Evolutionary conservation across 2,329 filamentous ascomycete genomes (phyloP).

Genomic region (Trichoderma sp.): DNA sequence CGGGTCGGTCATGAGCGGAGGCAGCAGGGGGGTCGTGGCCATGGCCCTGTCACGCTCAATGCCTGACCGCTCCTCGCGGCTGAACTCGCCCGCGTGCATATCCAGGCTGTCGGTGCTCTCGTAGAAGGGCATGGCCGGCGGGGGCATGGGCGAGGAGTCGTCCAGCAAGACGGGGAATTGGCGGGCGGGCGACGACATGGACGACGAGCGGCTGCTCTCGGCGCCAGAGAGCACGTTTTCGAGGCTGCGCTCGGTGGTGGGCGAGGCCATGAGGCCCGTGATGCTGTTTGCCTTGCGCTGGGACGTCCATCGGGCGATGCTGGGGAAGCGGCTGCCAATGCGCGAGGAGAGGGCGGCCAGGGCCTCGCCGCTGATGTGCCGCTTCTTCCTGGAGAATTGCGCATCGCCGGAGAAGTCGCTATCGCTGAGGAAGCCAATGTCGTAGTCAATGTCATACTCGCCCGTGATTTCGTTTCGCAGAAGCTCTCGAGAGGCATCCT

Average conservation of each 20-base stretch:
- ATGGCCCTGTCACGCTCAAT: conserved; percentile 61
- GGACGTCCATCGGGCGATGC: conserved; percentile 54
- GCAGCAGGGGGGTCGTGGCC: conserved; percentile 81
- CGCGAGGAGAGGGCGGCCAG: conserved; percentile 65
- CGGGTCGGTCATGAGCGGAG: conserved; percentile 71
- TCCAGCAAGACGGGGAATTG: conserved; percentile 51
- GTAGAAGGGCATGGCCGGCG: conserved; percentile 64
- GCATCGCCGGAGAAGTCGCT: conserved; percentile 54
- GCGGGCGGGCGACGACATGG: conserved; percentile 64
- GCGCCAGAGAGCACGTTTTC: conserved; percentile 73
- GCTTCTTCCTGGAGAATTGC: conserved; percentile 55
- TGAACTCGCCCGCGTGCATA: conserved; percentile 47
- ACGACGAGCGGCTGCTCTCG: conserved; percentile 76
- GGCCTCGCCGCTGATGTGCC: conserved; percentile 54
- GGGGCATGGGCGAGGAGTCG: conserved; percentile 57
- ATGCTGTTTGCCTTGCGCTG: conserved; percentile 44
- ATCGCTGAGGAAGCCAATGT: conserved; percentile 67
- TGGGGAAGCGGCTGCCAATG: conserved; percentile 62
- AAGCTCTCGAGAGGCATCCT: conserved; percentile 47
- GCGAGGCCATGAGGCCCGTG: conserved; percentile 46
- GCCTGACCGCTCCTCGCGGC: conserved; percentile 46
- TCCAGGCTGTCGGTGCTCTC: conserved; percentile 60
- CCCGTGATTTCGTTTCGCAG: conserved; percentile 42
- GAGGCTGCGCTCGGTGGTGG: conserved; percentile 80
- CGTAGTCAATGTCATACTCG: conserved; percentile 60